phyloP scores from a whole-genome alignment of 2,329 filamentous ascomycete species.

The Neofusicoccum sp. region DNA sequence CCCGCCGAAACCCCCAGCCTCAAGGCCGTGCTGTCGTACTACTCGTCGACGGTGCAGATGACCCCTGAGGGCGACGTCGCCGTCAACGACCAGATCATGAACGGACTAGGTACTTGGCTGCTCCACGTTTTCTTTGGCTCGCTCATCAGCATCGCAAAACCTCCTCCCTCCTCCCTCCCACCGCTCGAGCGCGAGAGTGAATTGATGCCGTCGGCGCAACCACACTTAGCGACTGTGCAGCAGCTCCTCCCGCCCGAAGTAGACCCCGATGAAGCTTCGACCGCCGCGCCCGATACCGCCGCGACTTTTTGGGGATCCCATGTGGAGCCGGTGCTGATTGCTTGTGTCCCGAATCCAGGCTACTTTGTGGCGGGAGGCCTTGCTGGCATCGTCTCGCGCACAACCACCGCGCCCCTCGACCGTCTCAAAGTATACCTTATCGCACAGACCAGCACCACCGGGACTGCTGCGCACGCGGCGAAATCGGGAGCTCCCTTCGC shows the following conservation, averaged over 20 bases:
- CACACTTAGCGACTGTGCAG: slow-evolving; percentile 28
- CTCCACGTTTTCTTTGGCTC: slow-evolving; percentile 75
- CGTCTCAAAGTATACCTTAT: slow-evolving; percentile 97
- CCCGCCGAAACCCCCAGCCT: slow-evolving; percentile 68
- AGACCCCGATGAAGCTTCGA: slow-evolving; percentile 20
- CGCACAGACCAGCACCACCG: slow-evolving; percentile 71
- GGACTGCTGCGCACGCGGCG: slow-evolving; percentile 62
- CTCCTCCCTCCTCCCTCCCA: slow-evolving; percentile 36
- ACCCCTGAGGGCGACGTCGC: slow-evolving; percentile 92
- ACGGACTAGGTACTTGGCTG: slow-evolving; percentile 89
- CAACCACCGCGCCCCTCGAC: slow-evolving; percentile 92
- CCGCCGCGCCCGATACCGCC: slow-evolving; percentile 22
- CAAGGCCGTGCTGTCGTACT: slow-evolving; percentile 83
- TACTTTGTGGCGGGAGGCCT: slow-evolving; percentile 96
- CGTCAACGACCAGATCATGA: slow-evolving; percentile 85
- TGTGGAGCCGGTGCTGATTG: slow-evolving; percentile 53
- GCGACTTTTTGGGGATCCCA: slow-evolving; percentile 26
- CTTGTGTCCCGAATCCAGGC: slow-evolving; percentile 77
- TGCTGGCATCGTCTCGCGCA: slow-evolving; percentile 91
- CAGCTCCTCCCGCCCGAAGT: slow-evolving; percentile 28
- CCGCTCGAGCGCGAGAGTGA: slow-evolving; percentile 11
- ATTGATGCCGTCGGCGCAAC: slow-evolving; percentile 27
- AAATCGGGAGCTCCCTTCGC: slow-evolving; percentile 67
- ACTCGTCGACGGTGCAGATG: slow-evolving; percentile 82
- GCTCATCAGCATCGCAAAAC: slow-evolving; percentile 65